phyloP scores from a whole-genome alignment of 2,329 filamentous ascomycete species.

The Plectosphaerella sp. region DNA sequence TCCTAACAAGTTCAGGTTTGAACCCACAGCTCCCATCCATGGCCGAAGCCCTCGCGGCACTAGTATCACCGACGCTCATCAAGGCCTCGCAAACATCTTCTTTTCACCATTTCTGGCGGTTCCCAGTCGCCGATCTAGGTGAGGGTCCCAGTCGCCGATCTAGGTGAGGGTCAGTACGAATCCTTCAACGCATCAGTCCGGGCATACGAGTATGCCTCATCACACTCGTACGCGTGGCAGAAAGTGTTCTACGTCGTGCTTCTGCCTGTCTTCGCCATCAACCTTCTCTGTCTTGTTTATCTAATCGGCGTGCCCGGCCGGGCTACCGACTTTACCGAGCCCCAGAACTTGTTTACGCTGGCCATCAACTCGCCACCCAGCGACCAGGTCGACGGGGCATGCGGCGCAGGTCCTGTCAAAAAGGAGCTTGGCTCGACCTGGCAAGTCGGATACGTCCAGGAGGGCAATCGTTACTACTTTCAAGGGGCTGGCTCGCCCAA shows the following conservation, averaged over 20 bases:
- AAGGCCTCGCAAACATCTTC: conserved; percentile 54
- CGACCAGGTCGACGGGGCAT: conserved; percentile 29
- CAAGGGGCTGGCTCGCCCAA: conserved; percentile 24
- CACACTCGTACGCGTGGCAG: conserved; percentile 57
- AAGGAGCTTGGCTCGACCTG: conserved; percentile 34
- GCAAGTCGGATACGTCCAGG: conserved; percentile 31
- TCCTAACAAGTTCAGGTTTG: conserved; percentile 36
- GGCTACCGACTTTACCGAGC: conserved; percentile 75
- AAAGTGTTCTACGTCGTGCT: conserved; percentile 64
- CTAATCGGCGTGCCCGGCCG: conserved; percentile 50
- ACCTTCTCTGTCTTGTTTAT: conserved; percentile 61
- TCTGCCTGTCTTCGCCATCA: conserved; percentile 60
- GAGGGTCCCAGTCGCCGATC: too few species aligned
- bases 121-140: too few species aligned
- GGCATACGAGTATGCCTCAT: conserved; percentile 67
- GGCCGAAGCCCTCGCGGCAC: conserved; percentile 69
- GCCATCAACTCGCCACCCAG: conserved; percentile 56
- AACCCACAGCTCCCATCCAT: conserved; percentile 56
- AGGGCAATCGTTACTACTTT: conserved; percentile 37
- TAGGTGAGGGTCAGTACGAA: too few species aligned
- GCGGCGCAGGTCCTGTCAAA: conserved; percentile 29
- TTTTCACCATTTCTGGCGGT: conserved; percentile 54
- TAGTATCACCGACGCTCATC: conserved; percentile 63
- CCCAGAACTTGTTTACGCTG: conserved; percentile 68
- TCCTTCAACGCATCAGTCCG: conserved; percentile 60